These are phyloP conservation scores for Elaeis guineensis DNA, from an alignment of 176 grass and related monocot genomes.

Conservation along the genomic window DNA sequence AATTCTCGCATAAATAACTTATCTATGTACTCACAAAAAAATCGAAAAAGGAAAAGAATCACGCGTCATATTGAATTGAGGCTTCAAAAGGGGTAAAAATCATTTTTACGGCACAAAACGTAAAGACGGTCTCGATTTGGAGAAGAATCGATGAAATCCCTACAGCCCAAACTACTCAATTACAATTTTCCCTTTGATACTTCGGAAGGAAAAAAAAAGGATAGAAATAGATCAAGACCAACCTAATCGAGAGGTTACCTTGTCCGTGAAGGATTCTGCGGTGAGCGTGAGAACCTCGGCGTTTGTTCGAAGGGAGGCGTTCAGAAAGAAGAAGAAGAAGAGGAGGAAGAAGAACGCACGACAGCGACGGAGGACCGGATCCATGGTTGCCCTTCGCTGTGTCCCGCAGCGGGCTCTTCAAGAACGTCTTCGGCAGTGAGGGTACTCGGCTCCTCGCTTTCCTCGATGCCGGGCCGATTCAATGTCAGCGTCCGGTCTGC, in stretches of 20 bases:
- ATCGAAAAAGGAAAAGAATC: too few relatives aligned
- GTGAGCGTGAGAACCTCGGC: conserved; percentile 87
- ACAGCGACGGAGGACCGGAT: conserved; percentile 33
- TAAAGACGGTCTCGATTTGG: too few relatives aligned
- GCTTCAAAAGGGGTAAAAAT: too few relatives aligned
- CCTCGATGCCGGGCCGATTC: not conserved
- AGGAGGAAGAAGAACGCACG: conserved; percentile 12
- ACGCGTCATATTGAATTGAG: too few relatives aligned
- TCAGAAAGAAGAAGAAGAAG: conserved; percentile 14
- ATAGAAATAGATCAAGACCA: not conserved
- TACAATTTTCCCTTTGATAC: too few relatives aligned
- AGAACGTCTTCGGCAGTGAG: too few relatives aligned
- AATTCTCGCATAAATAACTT: too few relatives aligned
- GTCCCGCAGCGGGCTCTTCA: not conserved
- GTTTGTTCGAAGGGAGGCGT: conserved; percentile 9
- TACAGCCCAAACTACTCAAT: too few relatives aligned
- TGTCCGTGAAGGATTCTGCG: conserved; percentile 79
- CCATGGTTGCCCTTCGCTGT: conserved; percentile 28
- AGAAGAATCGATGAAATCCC: too few relatives aligned
- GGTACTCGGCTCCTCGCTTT: too few relatives aligned
- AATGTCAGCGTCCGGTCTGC: not conserved
- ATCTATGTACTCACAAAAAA: too few relatives aligned
- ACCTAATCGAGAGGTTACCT: conserved; percentile 27
- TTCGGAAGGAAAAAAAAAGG: not conserved
- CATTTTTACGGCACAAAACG: too few relatives aligned